A percentile compares a stretch with the other conserved stretches of the same genome.
Evolutionary conservation across 83 land plant genomes (phyloP).

Genomic region (Larix sibirica): DNA sequence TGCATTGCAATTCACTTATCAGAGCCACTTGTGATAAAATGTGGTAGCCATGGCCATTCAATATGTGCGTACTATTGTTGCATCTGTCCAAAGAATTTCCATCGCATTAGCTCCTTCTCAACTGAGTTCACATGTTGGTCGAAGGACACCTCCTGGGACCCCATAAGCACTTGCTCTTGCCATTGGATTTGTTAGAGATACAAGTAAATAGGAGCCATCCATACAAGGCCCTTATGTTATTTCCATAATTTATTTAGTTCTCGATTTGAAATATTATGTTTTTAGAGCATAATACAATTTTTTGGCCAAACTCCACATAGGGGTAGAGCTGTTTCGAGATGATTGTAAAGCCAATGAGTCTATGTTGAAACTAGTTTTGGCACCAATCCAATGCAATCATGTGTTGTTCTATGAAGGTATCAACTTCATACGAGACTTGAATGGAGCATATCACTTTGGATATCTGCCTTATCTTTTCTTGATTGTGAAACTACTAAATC

Average conservation of each 20-base stretch:
- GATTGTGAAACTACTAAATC: background rate
- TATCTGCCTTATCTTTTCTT: background rate
- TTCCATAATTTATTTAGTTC: background rate
- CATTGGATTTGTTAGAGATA: constrained; percentile 71
- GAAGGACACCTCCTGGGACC: constrained; percentile 48
- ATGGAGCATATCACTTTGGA: background rate
- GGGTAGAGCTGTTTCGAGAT: constrained; percentile 27
- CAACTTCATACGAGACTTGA: background rate
- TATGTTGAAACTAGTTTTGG: constrained; percentile 54
- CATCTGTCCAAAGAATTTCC: constrained; percentile 77
- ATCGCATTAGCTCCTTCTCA: constrained; percentile 66
- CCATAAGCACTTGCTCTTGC: constrained; percentile 69
- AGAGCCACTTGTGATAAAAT: constrained; percentile 61
- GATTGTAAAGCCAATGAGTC: constrained; percentile 53
- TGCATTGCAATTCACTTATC: constrained; percentile 83
- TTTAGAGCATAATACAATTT: background rate
- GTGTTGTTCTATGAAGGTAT: constrained; percentile 74
- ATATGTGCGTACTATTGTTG: constrained; percentile 60
- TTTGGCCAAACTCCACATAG: constrained; percentile 48
- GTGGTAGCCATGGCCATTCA: constrained; percentile 77
- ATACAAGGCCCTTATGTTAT: background rate
- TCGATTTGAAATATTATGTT: background rate
- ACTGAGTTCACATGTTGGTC: constrained; percentile 24
- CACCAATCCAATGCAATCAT: constrained; percentile 62
- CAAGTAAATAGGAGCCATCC: constrained; percentile 24